Conservation (phyloP, 306 rosid species). For the Calophaca sinica region DNA sequence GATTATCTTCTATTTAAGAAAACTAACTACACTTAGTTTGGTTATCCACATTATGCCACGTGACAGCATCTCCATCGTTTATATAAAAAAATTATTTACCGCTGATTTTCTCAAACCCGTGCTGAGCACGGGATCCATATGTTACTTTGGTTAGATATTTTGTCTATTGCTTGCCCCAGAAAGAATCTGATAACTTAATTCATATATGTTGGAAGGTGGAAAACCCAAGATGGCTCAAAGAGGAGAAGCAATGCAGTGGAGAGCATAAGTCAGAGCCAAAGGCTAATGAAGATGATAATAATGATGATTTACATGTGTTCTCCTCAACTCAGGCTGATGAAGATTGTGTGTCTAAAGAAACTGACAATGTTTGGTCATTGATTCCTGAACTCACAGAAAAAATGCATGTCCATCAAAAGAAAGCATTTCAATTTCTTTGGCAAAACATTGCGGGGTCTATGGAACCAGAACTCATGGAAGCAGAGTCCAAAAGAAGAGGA, state of each 20-base stretch:
- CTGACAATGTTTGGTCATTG: conserved; percentile 72
- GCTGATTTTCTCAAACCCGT: too few relatives aligned
- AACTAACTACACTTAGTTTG: too few relatives aligned
- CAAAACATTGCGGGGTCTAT: conserved; percentile 76
- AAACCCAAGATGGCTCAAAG: conserved; percentile 50
- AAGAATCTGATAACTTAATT: conserved; percentile 40
- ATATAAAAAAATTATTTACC: too few relatives aligned
- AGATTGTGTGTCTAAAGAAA: conserved; percentile 40
- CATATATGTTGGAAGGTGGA: conserved; percentile 55
- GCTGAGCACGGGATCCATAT: too few relatives aligned
- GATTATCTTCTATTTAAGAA: too few relatives aligned
- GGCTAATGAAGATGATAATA: conserved; percentile 51
- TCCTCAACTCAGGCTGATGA: neutral
- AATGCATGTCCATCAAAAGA: conserved; percentile 78
- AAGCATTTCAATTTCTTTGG: conserved; percentile 92
- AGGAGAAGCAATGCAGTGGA: conserved; percentile 54
- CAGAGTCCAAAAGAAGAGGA: conserved; percentile 61
- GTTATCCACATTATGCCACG: too few relatives aligned
- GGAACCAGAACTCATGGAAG: conserved; percentile 61
- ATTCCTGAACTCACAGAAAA: conserved; percentile 51
- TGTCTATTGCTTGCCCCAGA: neutral
- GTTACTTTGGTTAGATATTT: conserved; percentile 17
- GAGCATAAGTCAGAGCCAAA: conserved; percentile 46
- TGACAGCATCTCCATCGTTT: too few relatives aligned
- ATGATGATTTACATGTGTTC: conserved; percentile 45